phyloP scores from a whole-genome alignment of 305 asterid genomes.

The Fraxinus greggii region DNA sequence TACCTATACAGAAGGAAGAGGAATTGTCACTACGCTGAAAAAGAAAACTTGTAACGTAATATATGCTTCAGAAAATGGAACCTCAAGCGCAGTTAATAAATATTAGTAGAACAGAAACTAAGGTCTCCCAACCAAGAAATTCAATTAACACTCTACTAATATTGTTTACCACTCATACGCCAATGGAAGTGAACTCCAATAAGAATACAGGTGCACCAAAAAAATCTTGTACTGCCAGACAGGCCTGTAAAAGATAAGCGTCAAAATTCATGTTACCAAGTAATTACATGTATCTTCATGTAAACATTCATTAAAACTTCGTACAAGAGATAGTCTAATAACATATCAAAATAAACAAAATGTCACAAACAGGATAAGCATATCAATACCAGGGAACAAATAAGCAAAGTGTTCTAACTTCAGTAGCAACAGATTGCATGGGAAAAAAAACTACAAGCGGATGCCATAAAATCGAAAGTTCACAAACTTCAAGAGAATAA shows the following conservation, averaged over 20 bases:
- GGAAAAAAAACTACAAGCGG: neutral
- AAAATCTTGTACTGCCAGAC: constrained; percentile 87
- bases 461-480: neutral
- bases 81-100: neutral
- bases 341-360: neutral
- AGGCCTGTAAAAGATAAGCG: constrained; percentile 49
- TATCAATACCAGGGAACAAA: neutral
- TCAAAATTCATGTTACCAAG: constrained; percentile 18
- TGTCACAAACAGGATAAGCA: neutral
- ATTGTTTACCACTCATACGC: constrained; percentile 77
- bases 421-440: neutral
- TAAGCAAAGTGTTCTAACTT: neutral
- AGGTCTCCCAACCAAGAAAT: constrained; percentile 20
- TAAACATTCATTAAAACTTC: neutral
- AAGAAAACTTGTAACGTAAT: constrained; percentile 17
- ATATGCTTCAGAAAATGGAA: constrained; percentile 14
- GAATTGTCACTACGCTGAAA: constrained; percentile 19
- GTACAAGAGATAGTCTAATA: neutral
- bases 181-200: constrained; percentile 84
- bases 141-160: constrained; percentile 16
- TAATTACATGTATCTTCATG: neutral
- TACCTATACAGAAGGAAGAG: constrained; percentile 55
- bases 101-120: constrained; percentile 15
- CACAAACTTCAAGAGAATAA: constrained; percentile 2
- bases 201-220: constrained; percentile 88